Conservation (phyloP, 106 monocot species). For the Dioscorea dumetorum region DNA sequence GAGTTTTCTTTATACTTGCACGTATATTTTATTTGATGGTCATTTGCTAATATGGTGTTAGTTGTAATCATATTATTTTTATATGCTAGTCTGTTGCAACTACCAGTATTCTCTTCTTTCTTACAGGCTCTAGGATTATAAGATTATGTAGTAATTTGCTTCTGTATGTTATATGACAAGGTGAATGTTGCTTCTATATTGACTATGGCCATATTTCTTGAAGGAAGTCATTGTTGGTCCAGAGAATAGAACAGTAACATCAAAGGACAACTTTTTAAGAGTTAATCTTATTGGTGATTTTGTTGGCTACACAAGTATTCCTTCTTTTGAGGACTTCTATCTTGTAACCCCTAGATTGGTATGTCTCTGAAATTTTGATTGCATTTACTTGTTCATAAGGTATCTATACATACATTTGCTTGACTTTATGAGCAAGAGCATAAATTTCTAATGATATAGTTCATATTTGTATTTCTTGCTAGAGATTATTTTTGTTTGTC, state of each 20-base stretch:
- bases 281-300: constrained; percentile 95
- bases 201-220: constrained; percentile 6
- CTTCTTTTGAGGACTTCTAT: constrained; percentile 90
- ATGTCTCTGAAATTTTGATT: constrained; percentile 1
- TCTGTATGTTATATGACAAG: no score
- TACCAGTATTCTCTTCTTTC: no score
- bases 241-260: constrained; percentile 84
- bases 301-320: constrained; percentile 85
- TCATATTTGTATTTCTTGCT: no score
- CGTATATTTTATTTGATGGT: no score
- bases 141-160: no score
- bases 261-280: constrained; percentile 81
- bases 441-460: background rate
- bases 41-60: no score
- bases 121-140: no score
- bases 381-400: background rate
- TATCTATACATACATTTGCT: background rate
- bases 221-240: constrained; percentile 86
- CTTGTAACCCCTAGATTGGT: constrained; percentile 86
- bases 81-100: no score
- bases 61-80: no score
- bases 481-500: no score
- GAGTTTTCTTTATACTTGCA: no score
- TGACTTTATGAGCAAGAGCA: background rate
- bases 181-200: background rate